phyloP scores from a whole-genome alignment of 441 rosid species.

The Sinapis alba region DNA sequence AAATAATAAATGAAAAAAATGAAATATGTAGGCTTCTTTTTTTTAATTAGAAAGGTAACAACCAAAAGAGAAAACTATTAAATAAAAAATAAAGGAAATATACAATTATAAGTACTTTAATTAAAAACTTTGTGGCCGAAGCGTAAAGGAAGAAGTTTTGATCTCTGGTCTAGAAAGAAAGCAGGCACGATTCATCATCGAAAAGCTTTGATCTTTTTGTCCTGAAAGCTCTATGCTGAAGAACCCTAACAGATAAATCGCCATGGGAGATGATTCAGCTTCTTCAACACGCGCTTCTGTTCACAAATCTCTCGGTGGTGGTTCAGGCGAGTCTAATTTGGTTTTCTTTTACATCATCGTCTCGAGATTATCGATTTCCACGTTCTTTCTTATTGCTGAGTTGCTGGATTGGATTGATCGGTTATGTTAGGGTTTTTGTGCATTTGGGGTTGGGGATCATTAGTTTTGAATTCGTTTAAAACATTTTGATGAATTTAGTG shows the following conservation, averaged over 20 bases:
- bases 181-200: constrained; percentile 13
- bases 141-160: constrained; percentile 9
- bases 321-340: constrained; percentile 57
- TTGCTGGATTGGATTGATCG: constrained; percentile 1
- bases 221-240: constrained; percentile 19
- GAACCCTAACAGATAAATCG: constrained; percentile 32
- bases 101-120: neutral
- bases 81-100: neutral
- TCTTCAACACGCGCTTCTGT: constrained; percentile 47
- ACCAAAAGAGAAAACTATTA: neutral
- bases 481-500: neutral
- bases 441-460: constrained; percentile 1
- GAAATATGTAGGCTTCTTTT: neutral
- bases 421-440: constrained; percentile 5
- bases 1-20: too few species aligned
- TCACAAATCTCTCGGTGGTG: constrained; percentile 77
- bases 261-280: constrained; percentile 56
- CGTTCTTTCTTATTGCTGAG: neutral
- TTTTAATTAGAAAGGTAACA: neutral
- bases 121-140: neutral
- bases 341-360: neutral
- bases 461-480: neutral
- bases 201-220: neutral
- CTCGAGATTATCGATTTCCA: neutral
- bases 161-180: neutral